These are phyloP conservation scores for Allium fistulosum DNA, from an alignment of 106 monocot species.

Conservation along the genomic window DNA sequence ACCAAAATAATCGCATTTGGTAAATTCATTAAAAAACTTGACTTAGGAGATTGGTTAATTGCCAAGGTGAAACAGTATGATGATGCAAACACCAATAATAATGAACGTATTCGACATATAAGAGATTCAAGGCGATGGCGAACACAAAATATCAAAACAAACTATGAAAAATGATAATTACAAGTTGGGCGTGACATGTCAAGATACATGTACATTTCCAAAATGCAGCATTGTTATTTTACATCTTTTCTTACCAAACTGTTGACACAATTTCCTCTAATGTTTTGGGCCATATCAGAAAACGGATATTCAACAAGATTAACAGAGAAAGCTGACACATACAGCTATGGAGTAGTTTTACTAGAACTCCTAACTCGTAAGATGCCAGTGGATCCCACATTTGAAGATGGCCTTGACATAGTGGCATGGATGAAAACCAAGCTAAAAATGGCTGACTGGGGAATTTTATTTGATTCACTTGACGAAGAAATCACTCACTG, in stretches of 20 bases:
- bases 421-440: constrained; percentile 35
- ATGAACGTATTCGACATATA: too few species aligned
- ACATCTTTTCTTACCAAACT: neutral
- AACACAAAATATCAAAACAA: too few species aligned
- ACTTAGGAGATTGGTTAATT: too few species aligned
- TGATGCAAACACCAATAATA: too few species aligned
- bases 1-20: too few species aligned
- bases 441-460: constrained; percentile 16
- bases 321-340: constrained; percentile 22
- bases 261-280: neutral
- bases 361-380: constrained; percentile 45
- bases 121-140: too few species aligned
- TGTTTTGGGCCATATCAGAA: constrained; percentile 5
- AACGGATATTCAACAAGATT: constrained; percentile 20
- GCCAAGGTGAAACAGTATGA: too few species aligned
- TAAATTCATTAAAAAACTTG: too few species aligned
- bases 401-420: constrained; percentile 67
- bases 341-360: constrained; percentile 22
- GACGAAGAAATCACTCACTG: constrained; percentile 63
- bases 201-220: too few species aligned
- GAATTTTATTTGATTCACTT: constrained; percentile 21
- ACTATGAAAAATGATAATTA: too few species aligned
- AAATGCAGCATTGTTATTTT: neutral
- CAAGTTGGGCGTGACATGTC: too few species aligned
- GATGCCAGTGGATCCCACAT: constrained; percentile 63